Evolutionary conservation across 345 rosid genomes (phyloP).

Genomic region (Populus nigra): DNA sequence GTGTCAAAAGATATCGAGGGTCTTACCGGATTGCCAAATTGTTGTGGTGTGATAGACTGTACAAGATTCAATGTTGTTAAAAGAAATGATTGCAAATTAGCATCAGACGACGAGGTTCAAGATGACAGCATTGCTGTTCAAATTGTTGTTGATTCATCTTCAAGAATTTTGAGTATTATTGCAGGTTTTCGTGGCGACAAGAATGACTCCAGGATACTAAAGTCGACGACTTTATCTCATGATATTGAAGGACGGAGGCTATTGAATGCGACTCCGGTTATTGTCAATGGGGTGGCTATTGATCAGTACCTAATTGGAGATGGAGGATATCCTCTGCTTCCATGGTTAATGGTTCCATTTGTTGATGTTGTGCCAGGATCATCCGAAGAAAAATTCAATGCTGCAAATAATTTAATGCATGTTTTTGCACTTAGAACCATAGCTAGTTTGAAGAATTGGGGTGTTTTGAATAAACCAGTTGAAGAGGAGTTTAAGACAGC

Average conservation of each 20-base stretch:
- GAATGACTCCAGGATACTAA: constrained; percentile 36
- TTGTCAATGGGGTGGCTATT: constrained; percentile 31
- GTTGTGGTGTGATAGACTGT: constrained; percentile 62
- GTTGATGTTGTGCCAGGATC: constrained; percentile 32
- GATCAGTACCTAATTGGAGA: constrained; percentile 55
- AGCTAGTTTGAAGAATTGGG: constrained; percentile 64
- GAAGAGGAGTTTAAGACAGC: constrained; percentile 51
- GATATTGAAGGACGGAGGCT: constrained; percentile 47
- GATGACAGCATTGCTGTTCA: constrained; percentile 48
- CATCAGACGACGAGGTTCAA: background rate
- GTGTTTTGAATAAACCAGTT: constrained; percentile 46
- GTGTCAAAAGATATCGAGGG: constrained; percentile 45
- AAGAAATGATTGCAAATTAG: constrained; percentile 8
- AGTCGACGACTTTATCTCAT: constrained; percentile 45
- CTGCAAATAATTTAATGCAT: constrained; percentile 30
- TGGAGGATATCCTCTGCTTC: constrained; percentile 57
- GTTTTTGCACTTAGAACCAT: constrained; percentile 37
- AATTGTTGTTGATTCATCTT: constrained; percentile 57
- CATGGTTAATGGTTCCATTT: constrained; percentile 67
- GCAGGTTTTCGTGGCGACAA: constrained; percentile 57
- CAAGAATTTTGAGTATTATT: constrained; percentile 50
- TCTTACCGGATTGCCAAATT: constrained; percentile 51
- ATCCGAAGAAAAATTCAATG: constrained; percentile 42
- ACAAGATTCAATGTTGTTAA: constrained; percentile 39
- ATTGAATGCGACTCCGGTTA: constrained; percentile 31